Percentiles rank a stretch among this genome's conserved stretches.
Conservation (phyloP, 176 grass and related monocot species). For the Hyparrhenia diplandra region DNA sequence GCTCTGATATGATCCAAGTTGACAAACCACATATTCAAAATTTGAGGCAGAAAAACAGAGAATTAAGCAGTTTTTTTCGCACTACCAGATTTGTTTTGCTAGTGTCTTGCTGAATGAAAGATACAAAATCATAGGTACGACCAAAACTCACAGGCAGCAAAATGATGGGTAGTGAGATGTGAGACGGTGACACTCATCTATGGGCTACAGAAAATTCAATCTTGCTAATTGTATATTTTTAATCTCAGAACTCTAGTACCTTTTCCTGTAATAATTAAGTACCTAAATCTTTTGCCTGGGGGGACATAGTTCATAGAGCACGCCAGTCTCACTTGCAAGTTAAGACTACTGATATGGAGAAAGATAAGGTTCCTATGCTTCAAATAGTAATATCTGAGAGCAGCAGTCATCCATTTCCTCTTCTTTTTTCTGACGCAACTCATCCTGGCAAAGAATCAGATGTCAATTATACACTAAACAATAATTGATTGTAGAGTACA, state of each 20-base stretch:
- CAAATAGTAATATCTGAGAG: no score
- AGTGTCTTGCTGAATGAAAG: background rate
- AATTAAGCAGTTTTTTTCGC: background rate
- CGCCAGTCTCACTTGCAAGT: no score
- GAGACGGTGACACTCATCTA: background rate
- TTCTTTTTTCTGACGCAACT: no score
- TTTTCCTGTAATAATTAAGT: no score
- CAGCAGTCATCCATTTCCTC: no score
- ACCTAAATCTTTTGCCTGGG: no score
- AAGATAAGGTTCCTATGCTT: no score
- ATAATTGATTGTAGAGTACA: no score
- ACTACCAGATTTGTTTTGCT: background rate
- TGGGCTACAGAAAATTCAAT: background rate
- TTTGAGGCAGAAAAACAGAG: background rate
- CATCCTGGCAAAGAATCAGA: no score
- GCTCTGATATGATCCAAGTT: slow-evolving; percentile 6
- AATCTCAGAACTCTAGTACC: background rate
- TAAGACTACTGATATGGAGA: no score
- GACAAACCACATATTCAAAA: slow-evolving; percentile 8
- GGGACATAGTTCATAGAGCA: no score
- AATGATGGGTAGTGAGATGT: background rate
- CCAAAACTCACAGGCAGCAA: background rate
- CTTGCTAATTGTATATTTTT: background rate
- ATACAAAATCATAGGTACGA: background rate
- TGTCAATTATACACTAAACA: no score